Evolutionary conservation across 495 filamentous ascomycete genomes (phyloP).

Genomic region (Penicillium desertorum): DNA sequence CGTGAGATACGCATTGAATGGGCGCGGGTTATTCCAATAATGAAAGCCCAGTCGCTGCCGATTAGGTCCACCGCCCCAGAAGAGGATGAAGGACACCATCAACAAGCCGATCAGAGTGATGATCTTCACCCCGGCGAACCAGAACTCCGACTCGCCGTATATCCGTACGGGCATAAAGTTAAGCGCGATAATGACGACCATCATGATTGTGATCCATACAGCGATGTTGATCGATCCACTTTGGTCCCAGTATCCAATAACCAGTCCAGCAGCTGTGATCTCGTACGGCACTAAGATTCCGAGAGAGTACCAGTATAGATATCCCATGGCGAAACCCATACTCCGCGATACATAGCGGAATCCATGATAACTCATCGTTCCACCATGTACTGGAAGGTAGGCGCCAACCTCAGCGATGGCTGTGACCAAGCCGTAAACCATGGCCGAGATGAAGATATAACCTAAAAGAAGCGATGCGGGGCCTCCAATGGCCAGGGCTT

Average conservation of each 20-base stretch:
- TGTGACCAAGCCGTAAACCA: conserved; percentile 63
- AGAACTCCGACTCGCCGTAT: conserved; percentile 75
- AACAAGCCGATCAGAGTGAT: conserved; percentile 71
- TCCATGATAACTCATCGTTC: conserved; percentile 59
- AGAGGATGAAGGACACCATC: conserved; percentile 67
- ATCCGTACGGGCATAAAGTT: conserved; percentile 68
- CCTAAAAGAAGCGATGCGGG: conserved; percentile 66
- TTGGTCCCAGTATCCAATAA: conserved; percentile 70
- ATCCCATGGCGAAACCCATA: conserved; percentile 63
- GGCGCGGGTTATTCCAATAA: conserved; percentile 70
- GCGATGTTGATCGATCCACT: conserved; percentile 41
- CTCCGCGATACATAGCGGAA: conserved; percentile 60
- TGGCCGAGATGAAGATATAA: conserved; percentile 56
- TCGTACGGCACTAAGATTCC: conserved; percentile 70
- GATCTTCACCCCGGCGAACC: conserved; percentile 73
- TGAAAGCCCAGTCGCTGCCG: conserved; percentile 67
- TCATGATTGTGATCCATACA: conserved; percentile 72
- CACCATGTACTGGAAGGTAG: conserved; percentile 60
- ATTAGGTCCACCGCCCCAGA: conserved; percentile 65
- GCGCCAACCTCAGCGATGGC: conserved; percentile 64
- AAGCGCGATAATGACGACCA: conserved; percentile 60
- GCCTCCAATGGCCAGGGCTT: conserved; percentile 58
- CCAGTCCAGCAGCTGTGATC: conserved; percentile 67
- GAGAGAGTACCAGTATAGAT: conserved; percentile 58
- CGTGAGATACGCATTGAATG: conserved; percentile 52